Evolutionary conservation across 495 filamentous ascomycete genomes (phyloP).

Genomic region (Sabuloglossum arenarium): DNA sequence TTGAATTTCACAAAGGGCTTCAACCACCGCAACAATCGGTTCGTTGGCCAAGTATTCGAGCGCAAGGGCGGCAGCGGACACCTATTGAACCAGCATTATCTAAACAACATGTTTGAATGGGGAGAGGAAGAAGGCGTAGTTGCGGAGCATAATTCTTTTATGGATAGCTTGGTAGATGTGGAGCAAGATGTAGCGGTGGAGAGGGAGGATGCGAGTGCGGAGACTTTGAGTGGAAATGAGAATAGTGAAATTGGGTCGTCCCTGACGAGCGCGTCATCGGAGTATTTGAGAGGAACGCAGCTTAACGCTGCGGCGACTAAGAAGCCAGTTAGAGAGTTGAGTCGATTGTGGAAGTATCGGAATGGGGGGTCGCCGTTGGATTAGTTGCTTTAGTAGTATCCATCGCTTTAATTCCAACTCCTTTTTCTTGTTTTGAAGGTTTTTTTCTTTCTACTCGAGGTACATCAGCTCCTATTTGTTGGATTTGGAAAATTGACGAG

Average conservation of each 20-base stretch:
- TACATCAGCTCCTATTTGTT: too few species aligned
- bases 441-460: too few species aligned
- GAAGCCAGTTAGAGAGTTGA: slow-evolving; percentile 43
- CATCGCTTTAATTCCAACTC: too few species aligned
- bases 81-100: slow-evolving; percentile 60
- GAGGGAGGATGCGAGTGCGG: slow-evolving; percentile 6
- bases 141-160: slow-evolving; percentile 29
- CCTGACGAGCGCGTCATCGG: too few species aligned
- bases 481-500: too few species aligned
- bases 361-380: slow-evolving; percentile 27
- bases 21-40: slow-evolving; percentile 25
- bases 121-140: slow-evolving; percentile 14
- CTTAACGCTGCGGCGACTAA: slow-evolving; percentile 8
- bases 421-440: too few species aligned
- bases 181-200: slow-evolving; percentile 4
- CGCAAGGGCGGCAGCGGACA: slow-evolving; percentile 41
- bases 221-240: slow-evolving; percentile 4
- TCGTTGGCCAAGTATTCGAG: slow-evolving; percentile 58
- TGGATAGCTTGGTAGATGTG: slow-evolving; percentile 28
- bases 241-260: too few species aligned
- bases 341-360: slow-evolving; percentile 52
- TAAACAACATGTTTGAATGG: slow-evolving; percentile 50
- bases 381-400: not conserved
- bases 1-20: slow-evolving; percentile 37
- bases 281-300: slow-evolving; percentile 6